These are phyloP conservation scores for Pachyrhizus erosus DNA, from an alignment of 306 rosid species.

Conservation along the genomic window DNA sequence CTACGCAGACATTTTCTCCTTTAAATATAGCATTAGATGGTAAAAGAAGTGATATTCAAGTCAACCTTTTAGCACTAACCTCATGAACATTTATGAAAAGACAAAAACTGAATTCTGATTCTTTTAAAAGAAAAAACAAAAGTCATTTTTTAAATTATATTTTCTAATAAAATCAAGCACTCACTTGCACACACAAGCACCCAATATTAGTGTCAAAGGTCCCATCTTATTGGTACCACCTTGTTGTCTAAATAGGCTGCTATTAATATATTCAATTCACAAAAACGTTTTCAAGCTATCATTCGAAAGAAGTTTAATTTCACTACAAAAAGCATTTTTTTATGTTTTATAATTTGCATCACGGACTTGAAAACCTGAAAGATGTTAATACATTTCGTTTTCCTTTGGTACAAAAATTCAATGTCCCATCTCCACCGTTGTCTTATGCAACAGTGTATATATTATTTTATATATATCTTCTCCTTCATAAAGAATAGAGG, in stretches of 20 bases:
- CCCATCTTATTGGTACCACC: not conserved
- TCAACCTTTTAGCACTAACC: too few species aligned
- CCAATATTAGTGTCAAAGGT: slow-evolving; percentile 7
- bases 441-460: not conserved
- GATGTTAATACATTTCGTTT: not conserved
- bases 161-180: too few species aligned
- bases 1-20: too few species aligned
- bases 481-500: slow-evolving; percentile 2
- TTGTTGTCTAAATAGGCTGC: slow-evolving; percentile 37
- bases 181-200: too few species aligned
- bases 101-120: too few species aligned
- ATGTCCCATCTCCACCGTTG: slow-evolving; percentile 20
- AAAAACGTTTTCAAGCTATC: slow-evolving; percentile 32
- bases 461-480: not conserved
- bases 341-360: not conserved
- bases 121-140: too few species aligned
- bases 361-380: slow-evolving; percentile 35
- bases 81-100: too few species aligned
- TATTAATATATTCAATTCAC: slow-evolving; percentile 31
- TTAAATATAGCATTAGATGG: too few species aligned
- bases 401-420: slow-evolving; percentile 37
- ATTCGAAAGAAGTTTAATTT: slow-evolving; percentile 10
- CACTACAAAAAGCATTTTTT: slow-evolving; percentile 22
- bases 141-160: too few species aligned
- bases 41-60: too few species aligned